These are phyloP conservation scores for Piper longum DNA, from an alignment of 164 flowering plant genomes.

Conservation along the genomic window DNA sequence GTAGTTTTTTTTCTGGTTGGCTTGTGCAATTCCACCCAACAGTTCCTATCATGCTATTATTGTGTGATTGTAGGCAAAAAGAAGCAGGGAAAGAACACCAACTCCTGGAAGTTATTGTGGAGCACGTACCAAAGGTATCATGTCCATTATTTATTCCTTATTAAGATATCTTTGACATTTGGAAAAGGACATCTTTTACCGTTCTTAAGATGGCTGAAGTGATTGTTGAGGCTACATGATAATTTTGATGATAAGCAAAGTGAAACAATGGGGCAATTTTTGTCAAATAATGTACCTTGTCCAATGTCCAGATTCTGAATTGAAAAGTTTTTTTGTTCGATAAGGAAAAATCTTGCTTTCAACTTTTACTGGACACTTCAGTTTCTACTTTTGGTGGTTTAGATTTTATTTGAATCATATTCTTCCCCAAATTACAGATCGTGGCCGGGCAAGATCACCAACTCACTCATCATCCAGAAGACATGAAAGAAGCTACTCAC, in stretches of 20 bases:
- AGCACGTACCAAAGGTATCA: constrained; percentile 28
- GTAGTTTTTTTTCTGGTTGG: background rate
- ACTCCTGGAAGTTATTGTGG: constrained; percentile 56
- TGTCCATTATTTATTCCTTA: background rate
- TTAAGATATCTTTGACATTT: background rate
- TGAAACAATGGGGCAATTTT: background rate
- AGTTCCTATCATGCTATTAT: constrained; percentile 1
- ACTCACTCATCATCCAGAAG: constrained; percentile 33
- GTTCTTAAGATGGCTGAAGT: no score
- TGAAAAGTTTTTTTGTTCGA: background rate
- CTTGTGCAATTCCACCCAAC: background rate
- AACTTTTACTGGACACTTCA: background rate
- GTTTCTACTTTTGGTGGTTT: background rate
- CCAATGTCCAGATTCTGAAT: background rate
- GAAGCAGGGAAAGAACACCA: constrained; percentile 54
- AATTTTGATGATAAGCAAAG: no score
- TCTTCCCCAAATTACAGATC: constrained; percentile 19
- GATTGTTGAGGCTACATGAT: no score
- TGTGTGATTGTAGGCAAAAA: constrained; percentile 37
- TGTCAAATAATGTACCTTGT: background rate
- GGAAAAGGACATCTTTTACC: no score
- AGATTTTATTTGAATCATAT: background rate
- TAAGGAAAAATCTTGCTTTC: background rate
- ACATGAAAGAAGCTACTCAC: constrained; percentile 20
- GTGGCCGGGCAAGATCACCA: constrained; percentile 24